A percentile compares a stretch with the other conserved stretches of the same genome.
These are phyloP conservation scores for Ilex aquifolium DNA, from an alignment of 257 asterid genomes.

Conservation along the genomic window DNA sequence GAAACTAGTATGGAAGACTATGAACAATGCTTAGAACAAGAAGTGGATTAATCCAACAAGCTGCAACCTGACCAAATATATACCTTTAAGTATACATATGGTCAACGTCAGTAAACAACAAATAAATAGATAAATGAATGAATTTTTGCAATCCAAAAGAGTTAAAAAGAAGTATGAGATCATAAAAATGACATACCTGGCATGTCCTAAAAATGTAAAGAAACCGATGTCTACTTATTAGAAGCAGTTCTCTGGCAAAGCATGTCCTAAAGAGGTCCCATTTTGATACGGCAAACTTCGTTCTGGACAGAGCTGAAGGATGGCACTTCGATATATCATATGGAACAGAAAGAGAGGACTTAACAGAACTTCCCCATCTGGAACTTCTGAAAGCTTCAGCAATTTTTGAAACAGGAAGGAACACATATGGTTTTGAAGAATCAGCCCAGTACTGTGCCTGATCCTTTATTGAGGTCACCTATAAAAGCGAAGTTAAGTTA, in stretches of 20 bases:
- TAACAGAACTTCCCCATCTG: conserved; percentile 44
- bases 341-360: conserved; percentile 38
- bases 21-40: too few species aligned
- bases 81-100: background rate
- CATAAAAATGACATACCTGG: conserved; percentile 47
- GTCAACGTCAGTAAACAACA: background rate
- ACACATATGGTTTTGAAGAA: conserved; percentile 58
- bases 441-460: conserved; percentile 91
- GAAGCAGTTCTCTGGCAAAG: conserved; percentile 69
- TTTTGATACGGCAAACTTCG: conserved; percentile 56
- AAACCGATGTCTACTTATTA: conserved; percentile 60
- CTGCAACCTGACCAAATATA: background rate
- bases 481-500: background rate
- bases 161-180: background rate
- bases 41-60: too few species aligned
- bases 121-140: too few species aligned
- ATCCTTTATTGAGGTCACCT: conserved; percentile 86
- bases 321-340: conserved; percentile 58
- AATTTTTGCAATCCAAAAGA: background rate
- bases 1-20: too few species aligned
- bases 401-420: conserved; percentile 54
- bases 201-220: conserved; percentile 69
- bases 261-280: conserved; percentile 79
- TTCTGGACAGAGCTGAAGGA: conserved; percentile 57
- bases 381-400: conserved; percentile 69